Percentiles rank a stretch among this genome's conserved stretches.
These are phyloP conservation scores for Thielaviopsis punctulata DNA, from an alignment of 2,329 filamentous ascomycete genomes.

Conservation along the genomic window DNA sequence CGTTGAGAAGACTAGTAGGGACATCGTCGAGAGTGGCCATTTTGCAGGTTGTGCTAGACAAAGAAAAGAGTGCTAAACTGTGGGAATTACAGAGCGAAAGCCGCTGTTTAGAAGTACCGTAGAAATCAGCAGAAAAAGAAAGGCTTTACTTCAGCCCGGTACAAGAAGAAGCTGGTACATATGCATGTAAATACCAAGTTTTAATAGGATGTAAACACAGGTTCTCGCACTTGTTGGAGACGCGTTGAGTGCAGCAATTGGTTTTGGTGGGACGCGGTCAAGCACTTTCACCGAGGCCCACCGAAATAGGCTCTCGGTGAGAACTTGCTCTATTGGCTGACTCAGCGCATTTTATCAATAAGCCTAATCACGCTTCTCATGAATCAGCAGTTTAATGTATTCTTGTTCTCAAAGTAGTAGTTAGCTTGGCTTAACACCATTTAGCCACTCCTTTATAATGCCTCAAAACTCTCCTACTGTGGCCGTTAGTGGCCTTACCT, in stretches of 20 bases:
- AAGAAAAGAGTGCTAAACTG: background rate
- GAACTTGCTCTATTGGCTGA: background rate
- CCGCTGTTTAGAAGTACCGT: background rate
- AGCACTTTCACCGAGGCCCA: background rate
- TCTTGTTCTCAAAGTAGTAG: too few relatives aligned
- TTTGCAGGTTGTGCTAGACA: constrained; percentile 2
- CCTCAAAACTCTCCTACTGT: constrained; percentile 39
- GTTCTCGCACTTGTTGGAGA: background rate
- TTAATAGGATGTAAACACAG: background rate
- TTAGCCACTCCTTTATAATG: too few relatives aligned
- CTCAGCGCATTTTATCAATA: too few relatives aligned
- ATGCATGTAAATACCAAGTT: too few relatives aligned
- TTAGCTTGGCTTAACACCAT: too few relatives aligned
- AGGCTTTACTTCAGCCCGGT: too few relatives aligned
- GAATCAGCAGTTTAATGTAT: too few relatives aligned
- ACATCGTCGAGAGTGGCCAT: constrained; percentile 22
- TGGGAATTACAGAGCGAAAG: background rate
- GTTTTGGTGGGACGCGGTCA: background rate
- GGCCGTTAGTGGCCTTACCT: constrained; percentile 58
- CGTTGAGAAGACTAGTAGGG: constrained; percentile 19
- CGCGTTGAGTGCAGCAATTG: background rate
- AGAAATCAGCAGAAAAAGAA: background rate
- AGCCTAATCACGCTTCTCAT: too few relatives aligned
- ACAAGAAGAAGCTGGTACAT: too few relatives aligned
- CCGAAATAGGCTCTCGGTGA: background rate